Evolutionary conservation across 2,329 filamentous ascomycete genomes (phyloP).

Genomic region (Sporothrix dimorphospora): DNA sequence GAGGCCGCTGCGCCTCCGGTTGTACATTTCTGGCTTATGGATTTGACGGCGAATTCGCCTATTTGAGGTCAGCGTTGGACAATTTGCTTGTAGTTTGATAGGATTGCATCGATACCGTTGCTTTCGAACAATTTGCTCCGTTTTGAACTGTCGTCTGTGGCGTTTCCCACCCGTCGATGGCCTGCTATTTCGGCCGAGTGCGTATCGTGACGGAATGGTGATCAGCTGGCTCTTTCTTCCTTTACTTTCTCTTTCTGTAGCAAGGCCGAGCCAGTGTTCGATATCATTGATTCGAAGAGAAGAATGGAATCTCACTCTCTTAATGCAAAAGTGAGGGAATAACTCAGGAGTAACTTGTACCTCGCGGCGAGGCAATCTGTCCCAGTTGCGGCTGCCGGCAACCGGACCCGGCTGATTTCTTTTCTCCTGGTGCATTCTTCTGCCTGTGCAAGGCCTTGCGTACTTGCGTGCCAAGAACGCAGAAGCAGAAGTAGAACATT

Average conservation of each 20-base stretch:
- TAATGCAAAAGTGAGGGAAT: not conserved
- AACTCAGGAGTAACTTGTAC: not conserved
- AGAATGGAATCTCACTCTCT: not conserved
- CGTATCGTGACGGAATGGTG: not conserved
- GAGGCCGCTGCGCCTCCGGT: not conserved
- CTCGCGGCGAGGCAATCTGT: not conserved
- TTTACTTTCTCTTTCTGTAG: not conserved
- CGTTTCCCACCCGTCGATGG: not conserved
- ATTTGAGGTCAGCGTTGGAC: slow-evolving; percentile 5
- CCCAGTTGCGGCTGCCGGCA: not conserved
- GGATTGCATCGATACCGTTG: not conserved
- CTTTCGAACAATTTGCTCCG: not conserved
- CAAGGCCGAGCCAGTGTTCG: too few species aligned
- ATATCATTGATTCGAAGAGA: too few species aligned
- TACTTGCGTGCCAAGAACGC: not conserved
- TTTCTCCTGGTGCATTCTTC: not conserved
- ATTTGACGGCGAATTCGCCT: not conserved
- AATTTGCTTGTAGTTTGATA: not conserved
- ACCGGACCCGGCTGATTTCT: not conserved
- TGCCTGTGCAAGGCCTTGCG: not conserved
- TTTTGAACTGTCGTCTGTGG: not conserved
- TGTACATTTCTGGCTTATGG: not conserved
- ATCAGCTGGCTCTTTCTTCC: not conserved
- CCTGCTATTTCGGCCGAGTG: not conserved
- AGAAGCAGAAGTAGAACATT: not conserved